These are phyloP conservation scores for Taphrina deformans DNA, from an alignment of 1,139 yeast genomes.

Conservation along the genomic window DNA sequence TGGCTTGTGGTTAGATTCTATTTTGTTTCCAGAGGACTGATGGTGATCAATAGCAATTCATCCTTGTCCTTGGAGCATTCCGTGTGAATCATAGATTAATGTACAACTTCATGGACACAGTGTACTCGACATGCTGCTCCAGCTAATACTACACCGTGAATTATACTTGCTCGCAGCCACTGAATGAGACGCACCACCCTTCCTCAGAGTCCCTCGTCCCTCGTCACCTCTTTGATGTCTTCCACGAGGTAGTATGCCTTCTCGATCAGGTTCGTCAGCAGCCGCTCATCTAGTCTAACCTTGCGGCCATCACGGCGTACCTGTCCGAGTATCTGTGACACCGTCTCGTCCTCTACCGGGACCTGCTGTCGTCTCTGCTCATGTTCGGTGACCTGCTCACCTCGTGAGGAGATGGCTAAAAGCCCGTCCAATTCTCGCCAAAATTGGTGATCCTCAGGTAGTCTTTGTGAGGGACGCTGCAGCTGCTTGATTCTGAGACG, in stretches of 20 bases:
- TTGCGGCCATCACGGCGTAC: background rate
- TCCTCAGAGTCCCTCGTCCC: background rate
- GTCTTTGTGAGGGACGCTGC: background rate
- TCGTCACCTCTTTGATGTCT: background rate
- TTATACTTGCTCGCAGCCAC: too few relatives aligned
- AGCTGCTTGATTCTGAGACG: background rate
- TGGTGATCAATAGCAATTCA: too few relatives aligned
- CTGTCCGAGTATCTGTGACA: slow-evolving; percentile 5
- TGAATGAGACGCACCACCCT: too few relatives aligned
- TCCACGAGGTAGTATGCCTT: slow-evolving; percentile 2
- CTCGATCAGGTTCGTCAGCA: slow-evolving; percentile 3
- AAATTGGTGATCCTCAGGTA: background rate
- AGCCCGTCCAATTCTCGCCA: slow-evolving; percentile 2
- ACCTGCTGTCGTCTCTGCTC: background rate
- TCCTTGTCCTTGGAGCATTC: too few relatives aligned
- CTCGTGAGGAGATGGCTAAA: slow-evolving; percentile 3
- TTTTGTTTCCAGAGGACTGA: too few relatives aligned
- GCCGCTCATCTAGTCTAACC: background rate
- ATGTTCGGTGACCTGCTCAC: background rate
- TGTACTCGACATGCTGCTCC: background rate
- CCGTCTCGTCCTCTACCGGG: background rate
- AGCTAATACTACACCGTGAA: background rate
- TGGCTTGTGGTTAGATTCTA: background rate
- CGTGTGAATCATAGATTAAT: background rate
- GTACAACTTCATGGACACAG: background rate